Base-by-base conservation (phyloP, 2,329 filamentous ascomycete species). In the Cladophialophora chaetospira region DNA sequence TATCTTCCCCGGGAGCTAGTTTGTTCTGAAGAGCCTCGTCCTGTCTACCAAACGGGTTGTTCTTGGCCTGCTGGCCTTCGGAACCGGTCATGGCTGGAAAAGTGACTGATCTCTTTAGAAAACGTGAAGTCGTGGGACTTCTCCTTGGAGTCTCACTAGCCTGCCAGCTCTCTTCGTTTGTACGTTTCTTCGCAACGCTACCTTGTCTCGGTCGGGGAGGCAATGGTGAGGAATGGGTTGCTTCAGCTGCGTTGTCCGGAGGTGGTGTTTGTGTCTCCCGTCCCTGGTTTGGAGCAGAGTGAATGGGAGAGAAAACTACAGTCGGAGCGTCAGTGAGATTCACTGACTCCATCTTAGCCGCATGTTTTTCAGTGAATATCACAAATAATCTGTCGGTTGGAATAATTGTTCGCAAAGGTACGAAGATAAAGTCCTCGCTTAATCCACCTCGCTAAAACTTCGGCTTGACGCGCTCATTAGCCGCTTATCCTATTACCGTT, bases 121-220 rank as follows among this genome's bases (percentile, higher is more conserved):
- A 50, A 13, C 53, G 53, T 19, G 60, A n/a, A 15, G 56, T 28
- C 28, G 38, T 58, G 17, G 61, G 56, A 36, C 45, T 57, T 17
- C 47, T 15, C n/a, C 17, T 52, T 19, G 54, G 53, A 6, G 47
- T 38, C 23, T 60, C 45, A 11, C 28, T 31, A 23, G 51, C 33
- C 33, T 56, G 46, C 38, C 63, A 65, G 46, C 60, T 40, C 40
- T 63, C 61, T 31, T 63, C 61, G 47, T 62, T 63, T 21, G 55
- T 56, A 28, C 63, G 49, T 44, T 63, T 65, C 35, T 57, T 55
- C 1, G 47, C 35, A 5, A 28, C 28, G 31, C 60, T 54, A 49
- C 49, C 36, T 42, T 40, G 59, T 38, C 36, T 52, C 23, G 49
- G 56, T 54, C 46, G 25, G 23, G 55, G 59, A 9, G 55, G 35